phyloP scores from a whole-genome alignment of 2,329 filamentous ascomycete species.

The Neocatenulostroma microsporum region DNA sequence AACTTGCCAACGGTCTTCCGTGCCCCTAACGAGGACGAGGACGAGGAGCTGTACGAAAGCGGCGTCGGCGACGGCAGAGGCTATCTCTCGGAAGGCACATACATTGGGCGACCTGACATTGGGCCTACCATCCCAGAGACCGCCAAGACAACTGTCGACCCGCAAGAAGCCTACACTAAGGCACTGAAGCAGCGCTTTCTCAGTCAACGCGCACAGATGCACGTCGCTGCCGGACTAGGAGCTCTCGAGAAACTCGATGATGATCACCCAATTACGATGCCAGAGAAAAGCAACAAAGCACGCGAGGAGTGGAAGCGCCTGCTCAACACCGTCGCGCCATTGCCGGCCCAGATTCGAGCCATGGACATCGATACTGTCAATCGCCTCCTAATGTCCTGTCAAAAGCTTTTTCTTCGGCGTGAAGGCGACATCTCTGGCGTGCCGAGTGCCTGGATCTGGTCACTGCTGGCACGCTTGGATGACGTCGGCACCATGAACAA shows the following conservation, averaged over 20 bases:
- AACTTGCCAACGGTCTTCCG: constrained; percentile 20
- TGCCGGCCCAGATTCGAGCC: constrained; percentile 43
- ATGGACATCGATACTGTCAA: constrained; percentile 59
- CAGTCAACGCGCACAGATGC: constrained; percentile 55
- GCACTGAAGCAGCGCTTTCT: constrained; percentile 59
- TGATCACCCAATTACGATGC: constrained; percentile 47
- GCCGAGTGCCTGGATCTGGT: constrained; percentile 80
- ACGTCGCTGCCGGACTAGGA: constrained; percentile 46
- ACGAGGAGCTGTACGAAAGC: constrained; percentile 41
- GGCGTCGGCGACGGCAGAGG: constrained; percentile 51
- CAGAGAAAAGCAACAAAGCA: constrained; percentile 46
- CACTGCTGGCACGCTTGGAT: constrained; percentile 65
- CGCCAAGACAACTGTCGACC: constrained; percentile 20
- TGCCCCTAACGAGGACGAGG: constrained; percentile 23
- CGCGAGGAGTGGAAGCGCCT: constrained; percentile 49
- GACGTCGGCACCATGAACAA: constrained; percentile 63
- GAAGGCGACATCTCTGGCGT: constrained; percentile 54
- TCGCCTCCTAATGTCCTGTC: constrained; percentile 55
- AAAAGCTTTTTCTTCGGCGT: constrained; percentile 52
- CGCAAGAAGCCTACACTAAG: constrained; percentile 60
- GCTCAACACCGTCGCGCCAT: constrained; percentile 37
- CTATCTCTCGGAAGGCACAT: constrained; percentile 72
- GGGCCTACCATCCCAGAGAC: constrained; percentile 16
- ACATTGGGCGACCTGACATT: constrained; percentile 53
- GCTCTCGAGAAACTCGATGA: constrained; percentile 48